Percentiles rank a stretch among this genome's conserved stretches.
phyloP scores from a whole-genome alignment of 129 eudicot genomes.

The Pittosporum tobira region DNA sequence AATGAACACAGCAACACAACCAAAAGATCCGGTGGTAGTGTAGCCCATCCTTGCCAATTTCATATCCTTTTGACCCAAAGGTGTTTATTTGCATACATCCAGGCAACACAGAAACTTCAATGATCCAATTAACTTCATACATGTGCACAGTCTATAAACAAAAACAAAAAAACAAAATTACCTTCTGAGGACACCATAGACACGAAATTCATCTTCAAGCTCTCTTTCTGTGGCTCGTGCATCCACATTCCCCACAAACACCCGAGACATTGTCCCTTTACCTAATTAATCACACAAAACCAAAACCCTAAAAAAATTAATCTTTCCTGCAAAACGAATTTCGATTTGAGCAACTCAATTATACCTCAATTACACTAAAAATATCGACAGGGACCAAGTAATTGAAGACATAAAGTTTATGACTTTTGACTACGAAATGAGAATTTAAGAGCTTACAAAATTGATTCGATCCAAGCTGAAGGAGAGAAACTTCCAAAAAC shows the following conservation, averaged over 20 bases:
- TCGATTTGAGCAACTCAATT: neutral
- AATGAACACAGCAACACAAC: neutral
- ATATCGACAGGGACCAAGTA: neutral
- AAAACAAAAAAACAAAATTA: slow-evolving; percentile 8
- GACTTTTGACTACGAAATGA: no score
- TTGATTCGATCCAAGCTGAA: no score
- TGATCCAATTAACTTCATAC: no score
- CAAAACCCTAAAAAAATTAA: neutral
- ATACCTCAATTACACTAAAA: neutral
- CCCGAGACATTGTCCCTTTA: slow-evolving; percentile 44
- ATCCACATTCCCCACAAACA: slow-evolving; percentile 73
- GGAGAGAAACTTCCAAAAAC: no score
- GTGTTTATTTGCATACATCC: neutral
- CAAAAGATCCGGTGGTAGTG: neutral
- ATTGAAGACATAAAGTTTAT: neutral
- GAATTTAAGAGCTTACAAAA: no score
- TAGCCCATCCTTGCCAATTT: neutral
- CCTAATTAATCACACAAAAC: slow-evolving; percentile 15
- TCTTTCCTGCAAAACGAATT: neutral
- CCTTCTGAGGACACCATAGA: slow-evolving; percentile 68
- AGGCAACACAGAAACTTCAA: no score
- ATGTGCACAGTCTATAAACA: no score
- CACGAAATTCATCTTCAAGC: slow-evolving; percentile 72
- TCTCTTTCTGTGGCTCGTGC: slow-evolving; percentile 64
- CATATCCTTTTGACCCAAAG: no score